phyloP scores from a whole-genome alignment of 345 rosid species.

The Eucalyptus cloeziana region DNA sequence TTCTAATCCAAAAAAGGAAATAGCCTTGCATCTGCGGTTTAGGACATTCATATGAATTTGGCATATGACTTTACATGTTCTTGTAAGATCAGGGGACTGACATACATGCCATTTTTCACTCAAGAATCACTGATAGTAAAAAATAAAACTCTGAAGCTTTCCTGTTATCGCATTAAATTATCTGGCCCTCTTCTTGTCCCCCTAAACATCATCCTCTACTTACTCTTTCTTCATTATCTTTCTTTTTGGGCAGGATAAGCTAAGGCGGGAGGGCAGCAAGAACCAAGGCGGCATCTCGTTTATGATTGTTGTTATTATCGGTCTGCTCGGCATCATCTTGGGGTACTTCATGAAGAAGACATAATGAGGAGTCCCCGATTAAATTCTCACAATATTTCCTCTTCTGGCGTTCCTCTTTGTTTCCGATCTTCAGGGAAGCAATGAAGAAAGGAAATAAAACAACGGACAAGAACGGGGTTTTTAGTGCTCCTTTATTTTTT shows the following conservation, averaged over 20 bases:
- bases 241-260: constrained; percentile 26
- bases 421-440: constrained; percentile 13
- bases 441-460: constrained; percentile 9
- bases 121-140: neutral
- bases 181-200: neutral
- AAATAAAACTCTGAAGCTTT: neutral
- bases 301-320: constrained; percentile 39
- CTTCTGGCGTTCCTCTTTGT: neutral
- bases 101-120: neutral
- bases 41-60: neutral
- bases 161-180: neutral
- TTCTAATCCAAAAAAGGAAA: neutral
- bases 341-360: constrained; percentile 60
- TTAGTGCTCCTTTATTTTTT: neutral
- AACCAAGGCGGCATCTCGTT: constrained; percentile 30
- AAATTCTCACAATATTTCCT: neutral
- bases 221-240: neutral
- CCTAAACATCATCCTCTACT: neutral
- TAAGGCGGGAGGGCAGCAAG: constrained; percentile 36
- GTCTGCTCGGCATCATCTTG: constrained; percentile 47
- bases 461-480: neutral
- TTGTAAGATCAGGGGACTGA: neutral
- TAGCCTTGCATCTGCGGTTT: neutral
- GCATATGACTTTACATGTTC: neutral
- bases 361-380: neutral